A percentile compares a stretch with the other conserved stretches of the same genome.
These are phyloP conservation scores for Phytophthora podocarpi DNA, from an alignment of 352 stramenopile genomes.

Conservation along the genomic window DNA sequence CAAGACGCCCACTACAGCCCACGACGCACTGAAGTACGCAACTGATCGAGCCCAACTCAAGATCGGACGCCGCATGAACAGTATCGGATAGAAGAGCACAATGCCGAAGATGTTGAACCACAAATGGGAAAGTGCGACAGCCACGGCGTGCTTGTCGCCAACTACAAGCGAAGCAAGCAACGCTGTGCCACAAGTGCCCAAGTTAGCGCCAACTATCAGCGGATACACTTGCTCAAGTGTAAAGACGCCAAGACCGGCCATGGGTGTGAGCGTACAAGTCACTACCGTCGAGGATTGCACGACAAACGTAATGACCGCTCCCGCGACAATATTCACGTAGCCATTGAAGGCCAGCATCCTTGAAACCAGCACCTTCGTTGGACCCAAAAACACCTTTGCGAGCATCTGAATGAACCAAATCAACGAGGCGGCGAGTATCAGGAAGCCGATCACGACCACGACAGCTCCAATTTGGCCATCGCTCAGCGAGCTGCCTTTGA, in stretches of 20 bases:
- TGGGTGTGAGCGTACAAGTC: conserved; percentile 84
- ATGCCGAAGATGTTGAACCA: conserved; percentile 93
- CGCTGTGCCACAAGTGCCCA: conserved; percentile 90
- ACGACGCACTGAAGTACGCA: conserved; percentile 62
- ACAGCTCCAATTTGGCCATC: conserved; percentile 47
- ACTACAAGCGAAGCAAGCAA: conserved; percentile 87
- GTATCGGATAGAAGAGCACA: conserved; percentile 91
- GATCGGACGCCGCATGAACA: conserved; percentile 78
- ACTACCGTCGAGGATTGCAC: conserved; percentile 92
- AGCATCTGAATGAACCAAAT: conserved; percentile 53
- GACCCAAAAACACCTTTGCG: conserved; percentile 67
- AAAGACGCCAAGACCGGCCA: conserved; percentile 88
- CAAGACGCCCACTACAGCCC: conserved; percentile 45
- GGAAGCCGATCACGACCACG: conserved; percentile 44
- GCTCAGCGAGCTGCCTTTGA: conserved; percentile 31
- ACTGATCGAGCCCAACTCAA: conserved; percentile 70
- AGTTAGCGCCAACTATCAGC: conserved; percentile 91
- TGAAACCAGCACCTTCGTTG: conserved; percentile 81
- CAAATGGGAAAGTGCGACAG: conserved; percentile 89
- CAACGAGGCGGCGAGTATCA: conserved; percentile 46
- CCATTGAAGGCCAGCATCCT: conserved; percentile 88
- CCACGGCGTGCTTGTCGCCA: conserved; percentile 65
- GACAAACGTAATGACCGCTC: conserved; percentile 77
- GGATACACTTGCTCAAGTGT: conserved; percentile 89
- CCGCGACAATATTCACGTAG: conserved; percentile 86